These are phyloP conservation scores for Candida glucosophila DNA, from an alignment of 1,139 yeast species.

Conservation along the genomic window DNA sequence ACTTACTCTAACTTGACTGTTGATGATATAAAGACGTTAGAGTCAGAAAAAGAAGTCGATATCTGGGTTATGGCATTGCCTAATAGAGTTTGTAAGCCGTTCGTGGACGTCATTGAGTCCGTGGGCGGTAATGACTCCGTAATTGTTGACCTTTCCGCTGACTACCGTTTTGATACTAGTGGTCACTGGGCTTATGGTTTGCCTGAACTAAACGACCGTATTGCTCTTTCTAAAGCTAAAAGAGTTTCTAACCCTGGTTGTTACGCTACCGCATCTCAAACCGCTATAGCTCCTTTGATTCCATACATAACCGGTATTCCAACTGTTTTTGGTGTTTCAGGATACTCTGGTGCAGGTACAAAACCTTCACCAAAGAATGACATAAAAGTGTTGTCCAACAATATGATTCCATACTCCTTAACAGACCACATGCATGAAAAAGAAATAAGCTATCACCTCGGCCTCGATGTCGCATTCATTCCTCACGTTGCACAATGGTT, in stretches of 20 bases:
- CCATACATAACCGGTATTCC: slow-evolving; percentile 65
- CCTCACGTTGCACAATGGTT: slow-evolving; percentile 99
- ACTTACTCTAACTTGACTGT: slow-evolving; percentile 78
- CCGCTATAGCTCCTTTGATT: slow-evolving; percentile 79
- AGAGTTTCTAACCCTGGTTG: slow-evolving; percentile 97
- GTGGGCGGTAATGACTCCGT: slow-evolving; percentile 55
- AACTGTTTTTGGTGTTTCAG: slow-evolving; percentile 87
- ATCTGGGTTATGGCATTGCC: slow-evolving; percentile 99
- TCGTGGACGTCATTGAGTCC: slow-evolving; percentile 84
- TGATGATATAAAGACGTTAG: slow-evolving; percentile 77
- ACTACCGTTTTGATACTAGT: slow-evolving; percentile 83
- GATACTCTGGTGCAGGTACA: slow-evolving; percentile 98
- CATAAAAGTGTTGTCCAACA: slow-evolving; percentile 59
- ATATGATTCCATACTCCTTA: slow-evolving; percentile 88
- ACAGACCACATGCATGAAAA: slow-evolving; percentile 96
- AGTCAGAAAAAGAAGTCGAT: slow-evolving; percentile 71
- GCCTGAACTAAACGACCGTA: slow-evolving; percentile 71
- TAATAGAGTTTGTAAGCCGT: slow-evolving; percentile 95
- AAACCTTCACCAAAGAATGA: slow-evolving; percentile 97
- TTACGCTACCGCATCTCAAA: slow-evolving; percentile 95
- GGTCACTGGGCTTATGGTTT: slow-evolving; percentile 90
- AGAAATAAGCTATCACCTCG: slow-evolving; percentile 78
- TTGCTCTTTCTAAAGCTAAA: slow-evolving; percentile 58
- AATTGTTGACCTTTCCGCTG: slow-evolving; percentile 90
- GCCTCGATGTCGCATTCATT: slow-evolving; percentile 73